These are phyloP conservation scores for Sordariomycetes sp. DNA, from an alignment of 2,329 filamentous ascomycete genomes.

Conservation along the genomic window DNA sequence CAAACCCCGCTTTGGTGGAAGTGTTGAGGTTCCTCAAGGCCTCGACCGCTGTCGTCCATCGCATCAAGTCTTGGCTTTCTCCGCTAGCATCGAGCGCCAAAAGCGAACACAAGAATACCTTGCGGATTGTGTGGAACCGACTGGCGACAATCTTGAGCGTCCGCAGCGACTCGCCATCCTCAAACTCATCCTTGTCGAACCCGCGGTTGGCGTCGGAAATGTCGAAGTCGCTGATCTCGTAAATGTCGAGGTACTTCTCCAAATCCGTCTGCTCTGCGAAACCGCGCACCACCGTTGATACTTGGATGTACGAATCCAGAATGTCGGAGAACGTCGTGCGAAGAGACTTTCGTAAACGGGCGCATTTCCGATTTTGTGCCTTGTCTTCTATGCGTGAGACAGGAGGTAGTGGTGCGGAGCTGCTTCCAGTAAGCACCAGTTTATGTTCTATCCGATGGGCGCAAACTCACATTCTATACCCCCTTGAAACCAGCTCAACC, in stretches of 20 bases:
- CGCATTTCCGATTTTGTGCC: constrained; percentile 68
- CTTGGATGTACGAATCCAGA: constrained; percentile 63
- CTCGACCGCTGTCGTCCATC: constrained; percentile 72
- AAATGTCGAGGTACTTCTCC: constrained; percentile 87
- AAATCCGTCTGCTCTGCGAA: constrained; percentile 74
- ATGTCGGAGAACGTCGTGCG: constrained; percentile 59
- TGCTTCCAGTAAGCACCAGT: constrained; percentile 32
- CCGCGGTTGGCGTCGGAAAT: constrained; percentile 60
- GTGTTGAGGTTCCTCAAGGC: constrained; percentile 59
- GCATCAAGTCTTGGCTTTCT: constrained; percentile 63
- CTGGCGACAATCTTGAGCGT: constrained; percentile 74
- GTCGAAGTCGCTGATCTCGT: constrained; percentile 68
- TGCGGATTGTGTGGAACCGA: constrained; percentile 70
- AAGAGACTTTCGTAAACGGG: constrained; percentile 69
- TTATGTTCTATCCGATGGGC: too few relatives aligned
- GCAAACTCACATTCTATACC: constrained; percentile 66
- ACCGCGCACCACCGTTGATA: constrained; percentile 57
- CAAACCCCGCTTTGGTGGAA: constrained; percentile 52
- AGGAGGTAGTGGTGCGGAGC: constrained; percentile 84
- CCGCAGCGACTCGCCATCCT: constrained; percentile 70
- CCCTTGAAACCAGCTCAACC: constrained; percentile 88
- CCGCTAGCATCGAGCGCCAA: constrained; percentile 79
- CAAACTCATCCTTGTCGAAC: constrained; percentile 58
- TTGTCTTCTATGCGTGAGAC: constrained; percentile 84
- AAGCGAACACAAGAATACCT: constrained; percentile 81